Evolutionary conservation across 768 basidiomycete genomes (phyloP), one percentile per base, ranked within the genome.

Genomic region (Sporobolomyces pararoseus): DNA sequence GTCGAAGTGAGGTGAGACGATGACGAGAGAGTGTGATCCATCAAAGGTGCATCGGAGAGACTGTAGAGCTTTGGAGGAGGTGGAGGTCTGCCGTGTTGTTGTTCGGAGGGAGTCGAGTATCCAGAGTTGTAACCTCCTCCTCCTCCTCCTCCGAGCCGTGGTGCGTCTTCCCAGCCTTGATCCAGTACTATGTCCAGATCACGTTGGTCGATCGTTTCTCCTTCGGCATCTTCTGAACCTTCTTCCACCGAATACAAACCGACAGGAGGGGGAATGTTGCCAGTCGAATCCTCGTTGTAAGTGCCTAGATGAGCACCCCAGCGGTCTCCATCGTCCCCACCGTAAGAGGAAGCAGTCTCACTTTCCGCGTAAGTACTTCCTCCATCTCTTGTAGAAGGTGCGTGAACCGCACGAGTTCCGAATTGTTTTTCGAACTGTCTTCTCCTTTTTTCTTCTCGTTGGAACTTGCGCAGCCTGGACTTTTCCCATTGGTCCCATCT

Each of bases 401-500:
- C 70, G 35, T 80, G 76, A 64, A 76, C 77, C 2, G 74, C 77
- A 27, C 70, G 74, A 16, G 62, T 65, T 12, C 80, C 80, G 65
- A 79, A 81, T 42, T 78, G 76, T 21, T 90, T 85, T 76, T 93
- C 92, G 74, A 96, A 84, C 10, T 97, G 92, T 76, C 83, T 83
- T 66, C 88, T 82, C 66, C 91, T 83, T 73, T 88, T 84, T 75
- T 92, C 90, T 76, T 96, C 94, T 2, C 96, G 87, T 70, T 85
- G 86, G 37, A 95, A 71, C 81, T 97, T 98, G 59, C 95, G 88
- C 54, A 98, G 83, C 51, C 96, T 85, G 31, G 92, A 95, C 29
- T 93, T 86, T 78, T 99, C 96, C 96, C 95, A 99, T 76, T 99
- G 95, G 80, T 98, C 96, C 96, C 96, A 99, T 58, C 95, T 85